phyloP scores from a whole-genome alignment of 2,329 filamentous ascomycete species.

The Botrytis fabae region DNA sequence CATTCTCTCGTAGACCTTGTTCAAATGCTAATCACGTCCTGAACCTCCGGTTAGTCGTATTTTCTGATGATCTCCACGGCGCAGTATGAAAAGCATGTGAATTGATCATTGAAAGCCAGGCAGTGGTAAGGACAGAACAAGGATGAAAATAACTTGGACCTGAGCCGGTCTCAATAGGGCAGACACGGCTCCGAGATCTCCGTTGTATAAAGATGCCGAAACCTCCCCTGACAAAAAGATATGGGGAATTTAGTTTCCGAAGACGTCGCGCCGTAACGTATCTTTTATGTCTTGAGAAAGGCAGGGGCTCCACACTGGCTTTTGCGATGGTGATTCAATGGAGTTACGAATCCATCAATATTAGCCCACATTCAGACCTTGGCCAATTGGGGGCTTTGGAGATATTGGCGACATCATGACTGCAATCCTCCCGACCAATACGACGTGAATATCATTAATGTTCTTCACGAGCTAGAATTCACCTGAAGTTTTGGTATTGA shows the following conservation, averaged over 20 bases:
- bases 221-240: conserved; percentile 8
- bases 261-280: conserved; percentile 10
- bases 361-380: conserved; percentile 1
- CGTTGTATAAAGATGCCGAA: conserved; percentile 21
- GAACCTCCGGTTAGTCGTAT: conserved; percentile 9
- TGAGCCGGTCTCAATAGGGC: conserved; percentile 15
- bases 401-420: conserved; percentile 12
- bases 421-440: conserved; percentile 20
- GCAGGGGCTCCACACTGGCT: conserved; percentile 10
- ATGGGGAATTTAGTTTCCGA: conserved; percentile 20
- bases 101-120: neutral
- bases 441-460: neutral
- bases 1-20: neutral
- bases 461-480: neutral
- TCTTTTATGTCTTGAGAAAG: neutral
- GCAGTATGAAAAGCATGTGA: conserved; percentile 3
- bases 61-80: conserved; percentile 11
- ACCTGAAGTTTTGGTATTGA: conserved; percentile 1
- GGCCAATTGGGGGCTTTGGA: conserved; percentile 5
- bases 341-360: neutral
- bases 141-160: neutral
- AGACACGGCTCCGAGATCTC: conserved; percentile 10
- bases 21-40: neutral
- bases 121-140: neutral
- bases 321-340: conserved; percentile 9